Conservation (phyloP, 352 stramenopile genomes). For the Phytophthora quininea region DNA sequence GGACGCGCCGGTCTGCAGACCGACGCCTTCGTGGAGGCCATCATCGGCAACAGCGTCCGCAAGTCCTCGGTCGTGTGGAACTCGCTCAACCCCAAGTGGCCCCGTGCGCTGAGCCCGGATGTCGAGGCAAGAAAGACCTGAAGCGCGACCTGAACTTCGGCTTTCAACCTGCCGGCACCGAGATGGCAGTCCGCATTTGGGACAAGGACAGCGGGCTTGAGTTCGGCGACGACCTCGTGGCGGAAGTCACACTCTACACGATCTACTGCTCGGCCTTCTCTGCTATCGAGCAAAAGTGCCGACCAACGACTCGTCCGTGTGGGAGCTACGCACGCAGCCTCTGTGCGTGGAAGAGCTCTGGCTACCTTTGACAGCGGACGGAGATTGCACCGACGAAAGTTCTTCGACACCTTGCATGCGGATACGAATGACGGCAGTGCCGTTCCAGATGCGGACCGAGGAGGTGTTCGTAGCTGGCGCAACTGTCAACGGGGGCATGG, state of each 20-base stretch:
- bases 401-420: constrained; percentile 64
- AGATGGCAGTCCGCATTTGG: constrained; percentile 70
- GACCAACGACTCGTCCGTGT: constrained; percentile 63
- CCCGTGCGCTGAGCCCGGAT: constrained; percentile 54
- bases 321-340: constrained; percentile 66
- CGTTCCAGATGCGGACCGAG: constrained; percentile 78
- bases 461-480: constrained; percentile 56
- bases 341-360: constrained; percentile 83
- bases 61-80: constrained; percentile 71
- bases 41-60: constrained; percentile 75
- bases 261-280: constrained; percentile 87
- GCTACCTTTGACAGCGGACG: constrained; percentile 55
- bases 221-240: constrained; percentile 87
- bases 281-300: constrained; percentile 47
- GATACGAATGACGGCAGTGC: constrained; percentile 69
- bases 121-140: constrained; percentile 49
- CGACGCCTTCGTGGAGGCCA: constrained; percentile 79
- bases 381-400: constrained; percentile 29
- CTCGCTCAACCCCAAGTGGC: constrained; percentile 81
- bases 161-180: constrained; percentile 78
- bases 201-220: constrained; percentile 89
- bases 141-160: constrained; percentile 84
- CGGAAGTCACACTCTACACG: constrained; percentile 65
- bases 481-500: constrained; percentile 74
- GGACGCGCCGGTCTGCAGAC: constrained; percentile 65